Base-by-base conservation (phyloP, 1,284 basidiomycete species). In the Ganoderma meredithae region DNA sequence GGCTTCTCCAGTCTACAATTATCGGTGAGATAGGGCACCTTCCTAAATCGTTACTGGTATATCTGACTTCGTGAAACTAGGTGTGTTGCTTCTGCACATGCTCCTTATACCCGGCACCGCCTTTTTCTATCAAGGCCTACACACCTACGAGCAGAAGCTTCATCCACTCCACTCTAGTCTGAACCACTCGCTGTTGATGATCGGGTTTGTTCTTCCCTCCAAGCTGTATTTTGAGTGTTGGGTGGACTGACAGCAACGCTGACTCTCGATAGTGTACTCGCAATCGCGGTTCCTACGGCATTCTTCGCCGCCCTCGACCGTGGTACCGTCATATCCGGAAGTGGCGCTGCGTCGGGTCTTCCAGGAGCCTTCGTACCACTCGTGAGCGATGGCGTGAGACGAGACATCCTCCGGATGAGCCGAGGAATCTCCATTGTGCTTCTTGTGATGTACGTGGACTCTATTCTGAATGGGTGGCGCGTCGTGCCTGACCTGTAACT, bases 161-260 rank as follows among this genome's bases (percentile, higher is more conserved):
- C 82, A 86, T 70, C 82, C 83, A 4, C 83, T 84, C 72, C 75
- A 85, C 13, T 86, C 86, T 0, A 82, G 91, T 71, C 80, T 91
- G 4, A 92, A 91, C 71, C 88, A 90, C 67, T 85, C 88, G 0
- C 77, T 92, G 17, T 81, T 92, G 8, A 87, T 85, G 0, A 81
- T 92, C 69, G 90, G 90, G 90, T 89, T 65, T 13, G 82, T 71
- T 40, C 5, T 59, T 22, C 12, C 36, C 19, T 12, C 12, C 25
- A 22, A 1, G 2, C 3, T 9, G n/a, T 13, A 27, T 12, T 6
- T 17, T 44, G 22, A 52, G 5, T 12, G n/a, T 0, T 52, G 10
- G 9, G 12, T 5, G 12, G 12, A n/a, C 22, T 52, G 10, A 27
- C 25, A 9, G 10, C 8, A 39, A 39, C 10, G 8, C 43, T 6